These are phyloP conservation scores for Hypoxylon intermedium DNA, from an alignment of 495 filamentous ascomycete species.

Conservation along the genomic window DNA sequence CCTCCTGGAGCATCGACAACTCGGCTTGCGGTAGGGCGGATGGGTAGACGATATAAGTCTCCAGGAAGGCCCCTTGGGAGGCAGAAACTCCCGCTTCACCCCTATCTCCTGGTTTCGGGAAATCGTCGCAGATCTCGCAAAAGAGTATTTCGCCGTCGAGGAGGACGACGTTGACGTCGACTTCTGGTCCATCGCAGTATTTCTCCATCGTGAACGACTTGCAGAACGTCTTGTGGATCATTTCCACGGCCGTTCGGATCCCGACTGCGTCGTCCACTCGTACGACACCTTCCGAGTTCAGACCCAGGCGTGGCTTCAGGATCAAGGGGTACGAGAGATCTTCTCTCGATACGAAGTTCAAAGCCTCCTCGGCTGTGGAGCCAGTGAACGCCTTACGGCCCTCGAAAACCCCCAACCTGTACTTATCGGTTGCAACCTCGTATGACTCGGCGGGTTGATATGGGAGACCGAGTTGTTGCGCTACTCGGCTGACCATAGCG, in stretches of 20 bases:
- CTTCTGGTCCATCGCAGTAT: conserved; percentile 54
- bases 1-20: conserved; percentile 36
- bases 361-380: conserved; percentile 28
- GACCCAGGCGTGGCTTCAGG: conserved; percentile 55
- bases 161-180: conserved; percentile 61
- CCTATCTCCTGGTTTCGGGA: conserved; percentile 55
- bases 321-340: conserved; percentile 50
- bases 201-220: conserved; percentile 35
- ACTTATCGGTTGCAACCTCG: conserved; percentile 53
- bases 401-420: conserved; percentile 48
- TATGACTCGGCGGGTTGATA: conserved; percentile 46
- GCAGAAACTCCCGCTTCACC: conserved; percentile 22
- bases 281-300: conserved; percentile 52
- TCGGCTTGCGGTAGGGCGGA: conserved; percentile 48
- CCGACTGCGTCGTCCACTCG: conserved; percentile 44
- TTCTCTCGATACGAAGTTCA: conserved; percentile 8
- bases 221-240: conserved; percentile 32
- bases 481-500: conserved; percentile 45
- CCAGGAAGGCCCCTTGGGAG: conserved; percentile 46
- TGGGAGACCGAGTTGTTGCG: conserved; percentile 44
- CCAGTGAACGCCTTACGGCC: conserved; percentile 34
- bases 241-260: conserved; percentile 42
- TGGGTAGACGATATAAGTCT: conserved; percentile 50
- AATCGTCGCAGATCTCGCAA: conserved; percentile 59
- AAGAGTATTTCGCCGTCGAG: conserved; percentile 59